Evolutionary conservation across 805 yeast genomes (phyloP), one percentile per base, ranked within the genome.

Genomic region (Naumovozyma castellii): DNA sequence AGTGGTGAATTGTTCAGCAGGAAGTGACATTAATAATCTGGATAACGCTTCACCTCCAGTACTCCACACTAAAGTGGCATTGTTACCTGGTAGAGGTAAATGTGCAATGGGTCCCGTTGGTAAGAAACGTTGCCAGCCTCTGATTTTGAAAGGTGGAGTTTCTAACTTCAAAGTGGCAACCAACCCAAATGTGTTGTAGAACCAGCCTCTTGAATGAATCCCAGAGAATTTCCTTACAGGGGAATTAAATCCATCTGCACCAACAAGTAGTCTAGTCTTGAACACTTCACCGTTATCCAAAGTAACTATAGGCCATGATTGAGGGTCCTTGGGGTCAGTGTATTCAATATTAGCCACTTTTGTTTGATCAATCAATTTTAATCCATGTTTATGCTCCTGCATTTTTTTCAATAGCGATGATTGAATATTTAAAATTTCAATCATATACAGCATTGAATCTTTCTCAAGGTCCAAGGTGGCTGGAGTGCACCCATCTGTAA

Each of bases 231-330:
- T 70, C 36, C 97, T 72, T 4, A 84, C 97, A 0, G 97, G 96
- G 1, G 97, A 87, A 59, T 87, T 85, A 59, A 78, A 86, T 1
- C 98, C 98, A 59, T 92, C 98, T 31, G 96, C 95, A 6, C 98
- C 98, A 13, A 92, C 76, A 16, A 88, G 66, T n/a, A 88, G 67
- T 40, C 95, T 69, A 0, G 95, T 73, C 51, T 75, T 73, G 37
- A 80, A 67, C 10, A 54, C 47, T 12, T 73, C 72, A 1, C 95
- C 97, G 45, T 73, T 73, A 12, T 75, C 73, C 12, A 88, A 65
- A 18, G 72, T 66, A 12, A 90, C 78, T 6, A 76, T 55, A 1
- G 97, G 97, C 95, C 96, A 85, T 36, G 76, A 74, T 19, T 64
- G 62, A 0, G 58, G 41, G 30, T 60, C 59, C 36, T 64, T 68